A percentile compares a stretch with the other conserved stretches of the same genome.
These are phyloP conservation scores for Acanthamoeba lenticulata DNA, from an alignment of 208 protist genomes.

Conservation along the genomic window DNA sequence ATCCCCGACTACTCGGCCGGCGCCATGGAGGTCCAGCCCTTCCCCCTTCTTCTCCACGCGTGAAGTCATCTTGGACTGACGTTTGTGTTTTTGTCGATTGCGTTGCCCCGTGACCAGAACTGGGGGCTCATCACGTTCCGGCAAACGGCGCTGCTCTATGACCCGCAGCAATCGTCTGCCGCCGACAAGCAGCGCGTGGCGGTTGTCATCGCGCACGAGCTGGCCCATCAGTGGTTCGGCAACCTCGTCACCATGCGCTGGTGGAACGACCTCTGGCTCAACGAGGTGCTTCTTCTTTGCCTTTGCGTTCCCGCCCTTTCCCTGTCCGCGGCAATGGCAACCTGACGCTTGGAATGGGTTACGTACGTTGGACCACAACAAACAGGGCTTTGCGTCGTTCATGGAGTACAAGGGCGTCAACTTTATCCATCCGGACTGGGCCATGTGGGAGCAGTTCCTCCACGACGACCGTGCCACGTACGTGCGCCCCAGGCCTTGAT, in stretches of 20 bases:
- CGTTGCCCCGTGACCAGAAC: slow-evolving; percentile 88
- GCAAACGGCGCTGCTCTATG: slow-evolving; percentile 85
- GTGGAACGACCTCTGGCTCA: slow-evolving; percentile 98
- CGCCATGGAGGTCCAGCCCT: slow-evolving; percentile 90
- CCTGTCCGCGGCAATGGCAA: no score
- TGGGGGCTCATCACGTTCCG: slow-evolving; percentile 96
- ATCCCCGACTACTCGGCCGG: slow-evolving; percentile 90
- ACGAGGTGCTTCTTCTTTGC: no score
- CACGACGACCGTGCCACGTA: not conserved
- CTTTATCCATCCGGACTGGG: slow-evolving; percentile 7
- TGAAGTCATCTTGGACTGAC: not conserved
- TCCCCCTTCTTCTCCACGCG: not conserved
- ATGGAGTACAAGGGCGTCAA: slow-evolving; percentile 72
- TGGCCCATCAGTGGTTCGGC: slow-evolving; percentile 98
- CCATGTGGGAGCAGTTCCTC: slow-evolving; percentile 25
- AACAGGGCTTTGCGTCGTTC: slow-evolving; percentile 77
- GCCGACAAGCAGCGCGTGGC: slow-evolving; percentile 69
- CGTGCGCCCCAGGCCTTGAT: no score
- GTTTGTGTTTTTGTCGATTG: not conserved
- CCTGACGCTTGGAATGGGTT: no score
- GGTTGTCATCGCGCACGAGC: slow-evolving; percentile 69
- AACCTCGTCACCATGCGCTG: slow-evolving; percentile 97
- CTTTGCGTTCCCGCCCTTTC: no score
- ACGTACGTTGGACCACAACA: no score
- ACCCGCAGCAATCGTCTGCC: slow-evolving; percentile 83